Base-by-base conservation (phyloP, 805 yeast genomes). In the Kluyveromyces wickerhamii region DNA sequence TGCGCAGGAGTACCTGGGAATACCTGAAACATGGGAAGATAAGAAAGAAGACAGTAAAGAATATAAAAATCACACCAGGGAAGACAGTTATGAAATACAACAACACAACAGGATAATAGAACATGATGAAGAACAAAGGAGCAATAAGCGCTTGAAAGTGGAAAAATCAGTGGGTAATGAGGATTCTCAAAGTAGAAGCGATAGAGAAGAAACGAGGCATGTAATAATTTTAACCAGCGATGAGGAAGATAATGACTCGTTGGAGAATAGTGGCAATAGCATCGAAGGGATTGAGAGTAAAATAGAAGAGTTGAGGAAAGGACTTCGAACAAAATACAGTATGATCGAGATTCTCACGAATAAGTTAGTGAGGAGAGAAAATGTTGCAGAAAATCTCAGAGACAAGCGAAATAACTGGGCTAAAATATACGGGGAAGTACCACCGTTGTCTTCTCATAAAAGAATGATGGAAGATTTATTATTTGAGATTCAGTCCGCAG, bases 171-270 rank as follows among this genome's bases (percentile, higher is more conserved):
- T n/a, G n/a, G n/a, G n/a, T n/a, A n/a, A n/a, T n/a, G n/a, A n/a
- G n/a, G n/a, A n/a, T n/a, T n/a, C n/a, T n/a, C n/a, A n/a, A n/a
- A n/a, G n/a, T n/a, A n/a, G n/a, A n/a, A n/a, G n/a, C n/a, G n/a
- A n/a, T n/a, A n/a, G n/a, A n/a, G n/a, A n/a, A n/a, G 23, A 21
- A 21, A 21, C 23, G 30, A 9, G n/a, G 5, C 8, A 27, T 8
- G 33, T 30, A 18, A 30, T 30, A 11, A 17, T 30, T 9, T 7
- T 30, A 11, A 21, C 33, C n/a, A 30, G 33, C 17, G 33, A 21
- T 7, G 33, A 21, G 5, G 33, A 21, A 26, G 26, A n/a, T n/a
- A 26, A 21, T 6, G 13, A n/a, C n/a, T n/a, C n/a, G n/a, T n/a
- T 13, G n/a, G 13, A 24, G 7, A n/a, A 10, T 7, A 24, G 15